Evolutionary conservation across 2,329 filamentous ascomycete species (phyloP).

Genomic region (Nannizziopsis barbatae): DNA sequence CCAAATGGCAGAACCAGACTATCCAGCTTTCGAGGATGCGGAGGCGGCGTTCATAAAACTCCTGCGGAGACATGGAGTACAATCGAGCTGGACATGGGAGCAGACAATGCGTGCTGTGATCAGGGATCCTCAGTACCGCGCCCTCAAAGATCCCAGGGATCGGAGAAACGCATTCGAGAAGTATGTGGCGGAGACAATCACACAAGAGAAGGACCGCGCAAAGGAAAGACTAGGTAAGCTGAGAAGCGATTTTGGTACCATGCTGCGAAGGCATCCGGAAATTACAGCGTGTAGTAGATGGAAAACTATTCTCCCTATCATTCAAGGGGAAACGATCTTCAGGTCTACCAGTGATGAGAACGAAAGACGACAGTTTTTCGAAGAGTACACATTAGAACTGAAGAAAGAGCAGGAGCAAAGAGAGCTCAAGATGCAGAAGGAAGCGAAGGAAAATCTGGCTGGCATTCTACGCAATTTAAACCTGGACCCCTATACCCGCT

Average conservation of each 20-base stretch:
- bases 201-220: conserved; percentile 87
- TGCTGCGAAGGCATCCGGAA: conserved; percentile 92
- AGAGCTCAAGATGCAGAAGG: conserved; percentile 60
- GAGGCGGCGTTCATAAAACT: conserved; percentile 89
- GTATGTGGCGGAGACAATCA: conserved; percentile 78
- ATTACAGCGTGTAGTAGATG: conserved; percentile 95
- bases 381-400: conserved; percentile 80
- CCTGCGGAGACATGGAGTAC: conserved; percentile 70
- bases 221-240: conserved; percentile 88
- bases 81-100: conserved; percentile 87
- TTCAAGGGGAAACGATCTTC: conserved; percentile 92
- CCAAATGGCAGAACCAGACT: conserved; percentile 58
- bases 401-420: conserved; percentile 69
- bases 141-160: conserved; percentile 84
- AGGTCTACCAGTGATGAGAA: conserved; percentile 77
- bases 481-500: conserved; percentile 85
- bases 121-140: conserved; percentile 83
- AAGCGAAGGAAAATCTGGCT: conserved; percentile 72
- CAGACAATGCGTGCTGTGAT: conserved; percentile 76
- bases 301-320: conserved; percentile 89
- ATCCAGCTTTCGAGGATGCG: conserved; percentile 70
- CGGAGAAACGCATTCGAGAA: conserved; percentile 87
- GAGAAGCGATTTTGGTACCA: conserved; percentile 84
- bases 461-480: conserved; percentile 67
- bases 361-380: conserved; percentile 80